These are phyloP conservation scores for Agrocybe chaxingu DNA, from an alignment of 768 basidiomycete species.

Conservation along the genomic window DNA sequence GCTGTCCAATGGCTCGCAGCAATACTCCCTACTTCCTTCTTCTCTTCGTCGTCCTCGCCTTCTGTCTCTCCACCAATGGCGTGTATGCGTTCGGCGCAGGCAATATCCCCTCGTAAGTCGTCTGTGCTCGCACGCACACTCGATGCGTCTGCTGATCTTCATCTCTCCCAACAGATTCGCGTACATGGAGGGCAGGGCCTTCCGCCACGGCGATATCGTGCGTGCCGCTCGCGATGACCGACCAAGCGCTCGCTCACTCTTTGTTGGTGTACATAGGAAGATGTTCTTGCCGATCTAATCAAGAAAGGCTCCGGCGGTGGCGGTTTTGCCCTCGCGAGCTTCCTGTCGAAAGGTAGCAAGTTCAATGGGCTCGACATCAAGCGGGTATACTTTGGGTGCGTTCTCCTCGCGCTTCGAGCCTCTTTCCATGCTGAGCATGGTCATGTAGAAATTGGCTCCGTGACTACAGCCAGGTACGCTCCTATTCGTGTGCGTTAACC, in stretches of 20 bases:
- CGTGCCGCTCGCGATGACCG: constrained; percentile 15
- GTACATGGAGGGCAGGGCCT: constrained; percentile 83
- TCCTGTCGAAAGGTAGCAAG: constrained; percentile 62
- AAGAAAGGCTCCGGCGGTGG: constrained; percentile 53
- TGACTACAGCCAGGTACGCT: constrained; percentile 73
- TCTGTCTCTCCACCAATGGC: constrained; percentile 54
- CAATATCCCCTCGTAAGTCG: constrained; percentile 72
- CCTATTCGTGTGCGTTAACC: background rate
- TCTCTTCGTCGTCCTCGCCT: constrained; percentile 45
- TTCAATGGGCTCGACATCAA: constrained; percentile 82
- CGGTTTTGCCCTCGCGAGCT: constrained; percentile 54
- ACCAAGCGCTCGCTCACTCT: constrained; percentile 4
- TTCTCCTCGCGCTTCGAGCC: constrained; percentile 2
- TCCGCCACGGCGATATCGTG: constrained; percentile 89
- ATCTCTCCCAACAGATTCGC: constrained; percentile 50
- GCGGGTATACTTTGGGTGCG: constrained; percentile 78
- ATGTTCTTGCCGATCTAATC: constrained; percentile 55
- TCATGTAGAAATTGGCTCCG: constrained; percentile 74
- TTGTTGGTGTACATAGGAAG: constrained; percentile 47
- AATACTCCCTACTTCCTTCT: constrained; percentile 40
- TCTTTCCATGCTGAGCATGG: background rate
- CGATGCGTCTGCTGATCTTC: constrained; percentile 14
- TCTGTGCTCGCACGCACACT: constrained; percentile 4
- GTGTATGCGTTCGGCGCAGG: constrained; percentile 81
- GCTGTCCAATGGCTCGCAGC: constrained; percentile 23